Conservation (phyloP, 2,329 filamentous ascomycete species). For the Fusarium nelsonii region DNA sequence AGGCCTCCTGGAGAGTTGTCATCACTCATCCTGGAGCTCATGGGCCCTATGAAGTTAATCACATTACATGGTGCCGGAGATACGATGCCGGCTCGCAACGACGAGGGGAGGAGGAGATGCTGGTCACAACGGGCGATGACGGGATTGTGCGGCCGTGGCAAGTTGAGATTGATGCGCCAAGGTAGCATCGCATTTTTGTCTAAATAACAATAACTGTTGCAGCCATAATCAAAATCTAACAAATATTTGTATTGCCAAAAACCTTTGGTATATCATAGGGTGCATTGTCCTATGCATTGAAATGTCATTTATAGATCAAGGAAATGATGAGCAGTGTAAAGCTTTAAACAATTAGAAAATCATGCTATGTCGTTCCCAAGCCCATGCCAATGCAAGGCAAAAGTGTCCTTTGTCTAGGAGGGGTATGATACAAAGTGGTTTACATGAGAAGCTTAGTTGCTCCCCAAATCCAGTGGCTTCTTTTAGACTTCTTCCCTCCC, state of each 20-base stretch:
- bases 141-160: constrained; percentile 88
- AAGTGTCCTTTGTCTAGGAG: constrained; percentile 48
- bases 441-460: constrained; percentile 48
- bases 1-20: constrained; percentile 76
- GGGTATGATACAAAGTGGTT: constrained; percentile 52
- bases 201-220: constrained; percentile 6
- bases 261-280: background rate
- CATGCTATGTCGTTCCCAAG: constrained; percentile 46
- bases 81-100: constrained; percentile 73
- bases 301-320: background rate
- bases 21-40: constrained; percentile 80
- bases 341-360: constrained; percentile 36
- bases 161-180: constrained; percentile 52
- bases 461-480: constrained; percentile 43
- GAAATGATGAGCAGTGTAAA: constrained; percentile 17
- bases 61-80: constrained; percentile 86
- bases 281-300: constrained; percentile 8
- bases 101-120: constrained; percentile 78
- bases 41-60: constrained; percentile 94
- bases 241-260: background rate
- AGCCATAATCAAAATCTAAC: constrained; percentile 6
- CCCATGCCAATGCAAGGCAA: constrained; percentile 44
- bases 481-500: constrained; percentile 41
- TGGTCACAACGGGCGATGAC: constrained; percentile 93
- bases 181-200: constrained; percentile 19